Evolutionary conservation across 2,329 filamentous ascomycete genomes (phyloP).

Genomic region (Davidsoniella eucalypti): DNA sequence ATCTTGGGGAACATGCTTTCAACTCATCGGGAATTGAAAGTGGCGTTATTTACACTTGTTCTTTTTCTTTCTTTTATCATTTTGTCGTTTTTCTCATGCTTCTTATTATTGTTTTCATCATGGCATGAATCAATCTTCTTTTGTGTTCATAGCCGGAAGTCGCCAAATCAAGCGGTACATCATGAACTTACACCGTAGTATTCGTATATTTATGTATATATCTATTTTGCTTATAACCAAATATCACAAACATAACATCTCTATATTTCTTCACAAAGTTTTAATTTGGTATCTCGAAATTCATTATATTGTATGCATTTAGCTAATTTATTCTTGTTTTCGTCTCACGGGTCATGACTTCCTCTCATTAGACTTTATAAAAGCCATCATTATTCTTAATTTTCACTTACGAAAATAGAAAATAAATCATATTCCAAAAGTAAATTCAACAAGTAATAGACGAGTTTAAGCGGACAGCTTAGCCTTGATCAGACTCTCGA

Average conservation of each 20-base stretch:
- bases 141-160: background rate
- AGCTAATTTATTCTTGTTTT: background rate
- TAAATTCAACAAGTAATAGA: background rate
- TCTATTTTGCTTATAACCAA: no score
- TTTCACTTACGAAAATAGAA: background rate
- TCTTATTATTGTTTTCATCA: no score
- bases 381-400: background rate
- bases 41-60: background rate
- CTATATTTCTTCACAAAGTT: no score
- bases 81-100: background rate
- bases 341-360: background rate
- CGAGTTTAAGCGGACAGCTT: conserved; percentile 47
- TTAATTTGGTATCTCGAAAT: background rate
- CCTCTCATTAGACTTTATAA: background rate
- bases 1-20: background rate
- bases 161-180: no score
- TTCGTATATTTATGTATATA: no score
- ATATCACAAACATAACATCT: no score
- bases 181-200: no score
- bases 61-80: background rate
- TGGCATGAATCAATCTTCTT: background rate
- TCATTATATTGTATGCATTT: background rate
- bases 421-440: background rate
- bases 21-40: background rate
- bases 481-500: conserved; percentile 80